phyloP scores from a whole-genome alignment of 2,329 filamentous ascomycete species.

The Chalaropsis ovoidea region DNA sequence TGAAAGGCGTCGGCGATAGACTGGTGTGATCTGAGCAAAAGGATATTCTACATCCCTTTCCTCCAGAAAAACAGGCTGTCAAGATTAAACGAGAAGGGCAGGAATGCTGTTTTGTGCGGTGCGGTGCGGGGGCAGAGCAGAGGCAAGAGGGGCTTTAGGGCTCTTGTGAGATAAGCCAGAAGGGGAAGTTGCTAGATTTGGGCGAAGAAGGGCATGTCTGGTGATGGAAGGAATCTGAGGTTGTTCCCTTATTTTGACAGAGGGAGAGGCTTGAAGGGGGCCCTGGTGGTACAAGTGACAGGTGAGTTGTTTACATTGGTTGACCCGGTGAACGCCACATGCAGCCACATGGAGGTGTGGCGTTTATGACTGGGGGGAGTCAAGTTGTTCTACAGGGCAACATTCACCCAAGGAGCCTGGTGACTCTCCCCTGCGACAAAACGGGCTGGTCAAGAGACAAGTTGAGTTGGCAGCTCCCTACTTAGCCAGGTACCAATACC shows the following conservation, averaged over 20 bases:
- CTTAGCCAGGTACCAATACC: no score
- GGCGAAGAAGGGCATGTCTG: neutral
- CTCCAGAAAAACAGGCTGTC: conserved; percentile 15
- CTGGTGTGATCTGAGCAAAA: conserved; percentile 32
- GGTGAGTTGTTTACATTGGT: conserved; percentile 17
- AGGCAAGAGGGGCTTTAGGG: neutral
- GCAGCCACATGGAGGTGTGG: neutral
- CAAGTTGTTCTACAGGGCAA: neutral
- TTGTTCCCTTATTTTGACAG: neutral
- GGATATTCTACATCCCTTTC: conserved; percentile 34
- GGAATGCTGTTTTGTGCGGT: neutral
- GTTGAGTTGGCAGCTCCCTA: no score
- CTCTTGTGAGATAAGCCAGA: neutral
- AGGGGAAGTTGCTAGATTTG: neutral
- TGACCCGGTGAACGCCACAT: conserved; percentile 24
- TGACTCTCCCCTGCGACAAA: no score
- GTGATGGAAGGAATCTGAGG: neutral
- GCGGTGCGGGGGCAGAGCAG: neutral
- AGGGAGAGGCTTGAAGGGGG: neutral
- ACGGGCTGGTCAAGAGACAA: no score
- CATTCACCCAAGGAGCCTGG: neutral
- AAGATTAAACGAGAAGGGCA: conserved; percentile 10
- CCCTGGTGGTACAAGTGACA: conserved; percentile 12
- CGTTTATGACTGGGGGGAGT: neutral
- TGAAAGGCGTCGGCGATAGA: conserved; percentile 21